Evolutionary conservation across 306 rosid genomes (phyloP).

Genomic region (Styphnolobium japonicum): DNA sequence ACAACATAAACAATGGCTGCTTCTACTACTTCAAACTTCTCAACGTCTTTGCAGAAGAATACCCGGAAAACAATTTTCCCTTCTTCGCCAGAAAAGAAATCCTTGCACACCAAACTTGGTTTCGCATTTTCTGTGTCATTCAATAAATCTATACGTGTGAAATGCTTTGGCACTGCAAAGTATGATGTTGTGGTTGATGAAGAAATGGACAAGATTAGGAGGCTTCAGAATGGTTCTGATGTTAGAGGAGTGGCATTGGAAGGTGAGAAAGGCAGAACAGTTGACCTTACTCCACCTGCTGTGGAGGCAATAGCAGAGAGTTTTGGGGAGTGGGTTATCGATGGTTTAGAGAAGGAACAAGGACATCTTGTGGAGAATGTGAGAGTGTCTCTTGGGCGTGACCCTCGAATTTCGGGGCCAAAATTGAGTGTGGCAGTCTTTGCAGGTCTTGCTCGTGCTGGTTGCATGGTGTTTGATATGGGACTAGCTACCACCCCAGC

Average conservation of each 20-base stretch:
- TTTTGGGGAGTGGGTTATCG: conserved; percentile 80
- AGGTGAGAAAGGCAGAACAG: conserved; percentile 77
- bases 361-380: conserved; percentile 42
- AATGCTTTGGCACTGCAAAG: conserved; percentile 44
- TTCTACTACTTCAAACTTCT: conserved; percentile 41
- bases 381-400: conserved; percentile 73
- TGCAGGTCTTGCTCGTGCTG: conserved; percentile 70
- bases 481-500: conserved; percentile 94
- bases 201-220: conserved; percentile 69
- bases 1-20: conserved; percentile 43
- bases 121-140: conserved; percentile 35
- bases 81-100: conserved; percentile 11
- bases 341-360: conserved; percentile 48
- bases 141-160: conserved; percentile 18
- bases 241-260: conserved; percentile 84
- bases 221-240: conserved; percentile 95
- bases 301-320: conserved; percentile 85
- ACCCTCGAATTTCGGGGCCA: conserved; percentile 68
- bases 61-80: conserved; percentile 26
- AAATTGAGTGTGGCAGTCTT: conserved; percentile 69
- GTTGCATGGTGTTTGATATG: conserved; percentile 74
- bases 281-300: conserved; percentile 70
- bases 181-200: conserved; percentile 65
- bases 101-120: conserved; percentile 21
- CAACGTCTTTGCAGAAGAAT: conserved; percentile 33